Conservation (phyloP, 352 stramenopile genomes). For the Globisporangium emineosum region DNA sequence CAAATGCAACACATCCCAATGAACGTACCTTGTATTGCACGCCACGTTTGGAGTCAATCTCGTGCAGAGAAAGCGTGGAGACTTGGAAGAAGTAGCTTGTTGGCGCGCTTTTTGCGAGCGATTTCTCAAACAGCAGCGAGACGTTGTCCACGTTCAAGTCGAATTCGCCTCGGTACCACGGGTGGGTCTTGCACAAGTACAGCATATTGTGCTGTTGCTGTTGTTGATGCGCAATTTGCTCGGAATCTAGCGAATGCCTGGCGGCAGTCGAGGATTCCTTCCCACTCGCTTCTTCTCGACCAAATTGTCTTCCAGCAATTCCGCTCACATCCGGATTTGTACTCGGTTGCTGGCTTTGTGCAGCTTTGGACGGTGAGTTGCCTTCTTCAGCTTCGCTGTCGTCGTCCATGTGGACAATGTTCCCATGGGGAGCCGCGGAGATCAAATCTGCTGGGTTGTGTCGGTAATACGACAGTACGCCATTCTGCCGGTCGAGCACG, state of each 20-base stretch:
- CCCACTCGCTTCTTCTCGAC: constrained; percentile 1
- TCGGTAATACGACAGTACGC: constrained; percentile 79
- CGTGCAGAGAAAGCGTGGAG: constrained; percentile 65
- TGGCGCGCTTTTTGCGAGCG: constrained; percentile 65
- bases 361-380: background rate
- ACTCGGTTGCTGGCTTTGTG: background rate
- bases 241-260: background rate
- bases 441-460: constrained; percentile 78
- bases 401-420: constrained; percentile 70
- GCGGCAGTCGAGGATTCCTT: background rate
- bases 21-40: constrained; percentile 75
- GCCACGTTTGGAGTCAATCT: constrained; percentile 80
- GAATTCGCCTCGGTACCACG: constrained; percentile 75
- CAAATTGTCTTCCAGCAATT: background rate
- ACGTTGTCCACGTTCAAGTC: constrained; percentile 74
- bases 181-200: constrained; percentile 76
- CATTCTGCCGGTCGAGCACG: constrained; percentile 69
- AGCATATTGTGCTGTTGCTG: constrained; percentile 49
- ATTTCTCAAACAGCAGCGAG: constrained; percentile 82
- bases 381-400: constrained; percentile 19
- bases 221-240: constrained; percentile 9
- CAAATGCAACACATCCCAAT: no score
- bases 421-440: constrained; percentile 47
- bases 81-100: constrained; percentile 86
- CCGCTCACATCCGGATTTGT: background rate